Evolutionary conservation across 2,329 filamentous ascomycete genomes (phyloP), one percentile per base, ranked within the genome.

Genomic region (Cladosporium sphaerospermum): DNA sequence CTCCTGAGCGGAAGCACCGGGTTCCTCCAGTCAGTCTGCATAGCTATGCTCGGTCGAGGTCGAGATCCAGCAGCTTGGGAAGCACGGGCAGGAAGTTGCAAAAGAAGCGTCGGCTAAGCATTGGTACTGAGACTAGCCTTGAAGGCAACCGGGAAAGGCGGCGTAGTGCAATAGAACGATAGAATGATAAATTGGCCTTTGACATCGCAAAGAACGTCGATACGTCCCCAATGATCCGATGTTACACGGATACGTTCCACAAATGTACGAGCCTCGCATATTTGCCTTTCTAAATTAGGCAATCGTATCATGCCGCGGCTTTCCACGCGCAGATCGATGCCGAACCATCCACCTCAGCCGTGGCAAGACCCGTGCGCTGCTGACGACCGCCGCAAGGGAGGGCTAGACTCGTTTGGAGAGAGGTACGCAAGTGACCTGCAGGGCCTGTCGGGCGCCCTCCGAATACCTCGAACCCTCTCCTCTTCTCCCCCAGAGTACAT

Each of bases 11-110:
- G 45, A 56, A 58, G 42, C 39, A 52, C 34, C 32, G 57, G 9
- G 55, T 45, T 7, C 65, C 65, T n/a, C 65, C 64, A 1, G 47
- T 66, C 19, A 64, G 61, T 42, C 54, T 67, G 18, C 60, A 65
- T n/a, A 66, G 62, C 43, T 54, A 43, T 19, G 36, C 36, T 10
- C 16, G 39, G 16, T 31, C 34, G n/a, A 43, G 52, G 36, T 42
- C 43, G 16, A 40, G 45, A 37, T 49, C 45, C 7, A 44, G 52
- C 31, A 53, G 51, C 16, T 28, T 28, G 32, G 43, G 44, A 28
- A 42, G 44, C 16, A 43, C 13, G 11, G 52, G 60, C 13, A 54
- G 59, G 10, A 67, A 64, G 54, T 54, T 69, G 51, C 62, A 64
- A 57, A 69, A 68, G 62, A 66, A 66, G 40, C 48, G 62, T 13